These are phyloP conservation scores for Rhizodiscina lignyota DNA, from an alignment of 495 filamentous ascomycete species.

Conservation along the genomic window DNA sequence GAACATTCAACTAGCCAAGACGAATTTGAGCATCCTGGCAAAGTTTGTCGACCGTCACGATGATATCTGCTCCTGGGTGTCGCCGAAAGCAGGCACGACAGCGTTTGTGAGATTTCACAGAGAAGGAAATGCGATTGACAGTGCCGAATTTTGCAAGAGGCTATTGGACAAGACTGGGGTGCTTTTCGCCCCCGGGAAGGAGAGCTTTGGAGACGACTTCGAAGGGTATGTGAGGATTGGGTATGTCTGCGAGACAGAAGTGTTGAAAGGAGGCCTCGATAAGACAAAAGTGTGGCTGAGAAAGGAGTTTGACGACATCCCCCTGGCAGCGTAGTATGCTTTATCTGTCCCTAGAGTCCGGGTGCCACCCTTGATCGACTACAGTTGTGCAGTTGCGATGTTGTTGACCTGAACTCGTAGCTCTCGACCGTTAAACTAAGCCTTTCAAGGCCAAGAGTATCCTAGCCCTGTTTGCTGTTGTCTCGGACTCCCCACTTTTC, in stretches of 20 bases:
- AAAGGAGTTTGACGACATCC: slow-evolving; percentile 36
- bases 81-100: slow-evolving; percentile 69
- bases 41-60: slow-evolving; percentile 49
- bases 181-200: slow-evolving; percentile 61
- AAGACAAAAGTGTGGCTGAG: slow-evolving; percentile 45
- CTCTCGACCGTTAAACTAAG: too few relatives aligned
- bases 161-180: slow-evolving; percentile 55
- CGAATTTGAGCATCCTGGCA: slow-evolving; percentile 51
- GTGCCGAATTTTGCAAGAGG: slow-evolving; percentile 52
- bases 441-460: too few relatives aligned
- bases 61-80: slow-evolving; percentile 51
- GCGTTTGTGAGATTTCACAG: slow-evolving; percentile 57
- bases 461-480: too few relatives aligned
- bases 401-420: too few relatives aligned
- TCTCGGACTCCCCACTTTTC: too few relatives aligned
- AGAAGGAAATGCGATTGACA: slow-evolving; percentile 50
- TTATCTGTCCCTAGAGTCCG: slow-evolving; percentile 1
- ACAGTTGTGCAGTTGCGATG: too few relatives aligned
- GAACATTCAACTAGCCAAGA: slow-evolving; percentile 54
- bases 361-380: too few relatives aligned
- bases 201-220: slow-evolving; percentile 67
- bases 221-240: slow-evolving; percentile 67
- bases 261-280: slow-evolving; percentile 50
- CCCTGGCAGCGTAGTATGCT: slow-evolving; percentile 5
- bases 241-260: slow-evolving; percentile 55